A percentile compares a stretch with the other conserved stretches of the same genome.
Evolutionary conservation across 2,329 filamentous ascomycete genomes (phyloP).

Genomic region (Zasmidium angulare): DNA sequence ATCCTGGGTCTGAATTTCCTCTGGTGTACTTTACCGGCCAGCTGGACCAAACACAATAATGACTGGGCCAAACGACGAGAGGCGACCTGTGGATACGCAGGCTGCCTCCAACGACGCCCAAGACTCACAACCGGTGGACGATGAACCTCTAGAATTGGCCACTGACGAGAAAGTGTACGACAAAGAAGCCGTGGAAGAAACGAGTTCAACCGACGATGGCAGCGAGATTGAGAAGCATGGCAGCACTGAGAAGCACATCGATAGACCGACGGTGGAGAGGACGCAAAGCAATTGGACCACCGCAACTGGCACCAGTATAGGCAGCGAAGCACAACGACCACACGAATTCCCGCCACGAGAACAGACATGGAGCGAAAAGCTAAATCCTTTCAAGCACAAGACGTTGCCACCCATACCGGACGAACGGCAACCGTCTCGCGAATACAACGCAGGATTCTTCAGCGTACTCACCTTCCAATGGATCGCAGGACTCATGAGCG

Average conservation of each 20-base stretch:
- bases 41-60: slow-evolving; percentile 8
- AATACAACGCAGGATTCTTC: slow-evolving; percentile 71
- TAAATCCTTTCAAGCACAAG: slow-evolving; percentile 51
- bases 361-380: slow-evolving; percentile 63
- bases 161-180: slow-evolving; percentile 36
- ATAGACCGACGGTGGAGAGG: slow-evolving; percentile 18
- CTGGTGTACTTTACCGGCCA: background rate
- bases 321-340: slow-evolving; percentile 21
- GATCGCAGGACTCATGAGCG: slow-evolving; percentile 83
- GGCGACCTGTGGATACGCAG: slow-evolving; percentile 16
- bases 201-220: slow-evolving; percentile 21
- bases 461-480: slow-evolving; percentile 81
- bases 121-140: slow-evolving; percentile 42
- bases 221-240: slow-evolving; percentile 23
- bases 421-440: slow-evolving; percentile 59
- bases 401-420: slow-evolving; percentile 56
- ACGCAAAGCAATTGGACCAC: slow-evolving; percentile 36
- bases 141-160: slow-evolving; percentile 39
- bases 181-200: slow-evolving; percentile 27
- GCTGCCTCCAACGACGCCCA: slow-evolving; percentile 21
- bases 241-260: background rate
- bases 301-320: slow-evolving; percentile 33
- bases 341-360: slow-evolving; percentile 35
- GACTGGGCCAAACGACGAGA: slow-evolving; percentile 18
- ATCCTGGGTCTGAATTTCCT: background rate